phyloP scores from a whole-genome alignment of 345 rosid genomes.

The Eucalyptus microcorys region DNA sequence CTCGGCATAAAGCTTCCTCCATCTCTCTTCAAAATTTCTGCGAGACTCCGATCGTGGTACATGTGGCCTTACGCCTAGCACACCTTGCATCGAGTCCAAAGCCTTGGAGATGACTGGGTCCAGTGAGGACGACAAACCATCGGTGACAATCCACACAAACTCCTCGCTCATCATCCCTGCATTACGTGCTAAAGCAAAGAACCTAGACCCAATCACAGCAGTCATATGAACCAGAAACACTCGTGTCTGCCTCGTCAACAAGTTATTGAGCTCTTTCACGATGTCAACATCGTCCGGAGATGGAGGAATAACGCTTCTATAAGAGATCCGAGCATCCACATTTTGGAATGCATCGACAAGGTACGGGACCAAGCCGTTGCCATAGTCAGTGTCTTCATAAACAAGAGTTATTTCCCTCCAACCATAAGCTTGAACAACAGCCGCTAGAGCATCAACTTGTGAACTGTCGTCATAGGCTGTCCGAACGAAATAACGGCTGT shows the following conservation, averaged over 20 bases:
- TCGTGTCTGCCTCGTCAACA: slow-evolving; percentile 15
- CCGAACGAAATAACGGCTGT: slow-evolving; percentile 5
- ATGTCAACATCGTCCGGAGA: slow-evolving; percentile 1
- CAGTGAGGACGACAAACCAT: background rate
- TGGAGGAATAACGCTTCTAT: slow-evolving; percentile 4
- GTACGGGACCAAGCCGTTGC: slow-evolving; percentile 11
- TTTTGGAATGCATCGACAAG: slow-evolving; percentile 9
- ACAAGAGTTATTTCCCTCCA: slow-evolving; percentile 21
- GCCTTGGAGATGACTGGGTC: background rate
- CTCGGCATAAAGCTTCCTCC: background rate
- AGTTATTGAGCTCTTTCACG: background rate
- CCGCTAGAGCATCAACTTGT: slow-evolving; percentile 10
- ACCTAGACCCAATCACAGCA: slow-evolving; percentile 4
- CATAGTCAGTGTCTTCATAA: slow-evolving; percentile 21
- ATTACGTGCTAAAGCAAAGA: slow-evolving; percentile 7
- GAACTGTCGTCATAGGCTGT: slow-evolving; percentile 8
- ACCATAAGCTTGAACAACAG: slow-evolving; percentile 7
- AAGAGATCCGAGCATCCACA: background rate
- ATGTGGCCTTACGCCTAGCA: background rate
- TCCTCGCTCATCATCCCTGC: slow-evolving; percentile 16
- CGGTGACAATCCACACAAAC: slow-evolving; percentile 23
- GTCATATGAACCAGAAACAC: slow-evolving; percentile 29
- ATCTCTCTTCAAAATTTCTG: background rate
- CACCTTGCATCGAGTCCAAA: background rate
- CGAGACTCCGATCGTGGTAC: background rate